Conservation (phyloP, 2,329 filamentous ascomycete species). For the Colletotrichum tropicicola region DNA sequence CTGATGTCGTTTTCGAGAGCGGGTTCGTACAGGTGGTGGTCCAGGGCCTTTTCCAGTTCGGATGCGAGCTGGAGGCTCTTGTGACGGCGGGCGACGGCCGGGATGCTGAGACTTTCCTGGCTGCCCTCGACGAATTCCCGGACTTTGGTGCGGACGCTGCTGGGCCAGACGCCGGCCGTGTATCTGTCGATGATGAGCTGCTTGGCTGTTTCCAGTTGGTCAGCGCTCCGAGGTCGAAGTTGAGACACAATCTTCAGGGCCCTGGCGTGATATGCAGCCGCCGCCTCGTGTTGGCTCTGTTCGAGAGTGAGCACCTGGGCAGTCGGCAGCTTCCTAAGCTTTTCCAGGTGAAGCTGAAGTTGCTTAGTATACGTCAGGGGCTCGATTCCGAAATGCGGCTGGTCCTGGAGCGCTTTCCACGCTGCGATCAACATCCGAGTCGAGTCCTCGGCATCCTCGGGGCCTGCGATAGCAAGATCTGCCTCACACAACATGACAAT, state of each 20-base stretch:
- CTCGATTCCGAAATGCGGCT: slow-evolving; percentile 51
- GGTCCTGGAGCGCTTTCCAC: slow-evolving; percentile 57
- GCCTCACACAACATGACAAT: slow-evolving; percentile 57
- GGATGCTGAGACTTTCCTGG: slow-evolving; percentile 41
- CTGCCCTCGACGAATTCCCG: slow-evolving; percentile 24
- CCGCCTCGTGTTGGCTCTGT: slow-evolving; percentile 62
- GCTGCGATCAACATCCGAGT: slow-evolving; percentile 46
- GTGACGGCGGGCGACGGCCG: slow-evolving; percentile 57
- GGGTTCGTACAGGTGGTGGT: slow-evolving; percentile 54
- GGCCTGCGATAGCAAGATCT: slow-evolving; percentile 44
- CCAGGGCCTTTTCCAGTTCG: slow-evolving; percentile 64
- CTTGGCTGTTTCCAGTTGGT: slow-evolving; percentile 1
- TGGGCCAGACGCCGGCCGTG: slow-evolving; percentile 59
- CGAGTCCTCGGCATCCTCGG: slow-evolving; percentile 45
- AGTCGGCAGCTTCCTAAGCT: slow-evolving; percentile 59
- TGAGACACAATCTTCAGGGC: slow-evolving; percentile 37
- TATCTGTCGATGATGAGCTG: slow-evolving; percentile 52
- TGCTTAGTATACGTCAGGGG: slow-evolving; percentile 62
- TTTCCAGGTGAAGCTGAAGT: slow-evolving; percentile 56
- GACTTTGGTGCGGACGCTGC: slow-evolving; percentile 48
- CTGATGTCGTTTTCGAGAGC: slow-evolving; percentile 46
- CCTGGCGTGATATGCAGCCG: slow-evolving; percentile 52
- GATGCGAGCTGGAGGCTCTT: slow-evolving; percentile 63
- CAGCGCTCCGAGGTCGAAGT: slow-evolving; percentile 33
- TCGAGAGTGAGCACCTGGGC: slow-evolving; percentile 62